Conservation (phyloP, 208 protist genomes). For the Acanthamoeba triangularis region DNA sequence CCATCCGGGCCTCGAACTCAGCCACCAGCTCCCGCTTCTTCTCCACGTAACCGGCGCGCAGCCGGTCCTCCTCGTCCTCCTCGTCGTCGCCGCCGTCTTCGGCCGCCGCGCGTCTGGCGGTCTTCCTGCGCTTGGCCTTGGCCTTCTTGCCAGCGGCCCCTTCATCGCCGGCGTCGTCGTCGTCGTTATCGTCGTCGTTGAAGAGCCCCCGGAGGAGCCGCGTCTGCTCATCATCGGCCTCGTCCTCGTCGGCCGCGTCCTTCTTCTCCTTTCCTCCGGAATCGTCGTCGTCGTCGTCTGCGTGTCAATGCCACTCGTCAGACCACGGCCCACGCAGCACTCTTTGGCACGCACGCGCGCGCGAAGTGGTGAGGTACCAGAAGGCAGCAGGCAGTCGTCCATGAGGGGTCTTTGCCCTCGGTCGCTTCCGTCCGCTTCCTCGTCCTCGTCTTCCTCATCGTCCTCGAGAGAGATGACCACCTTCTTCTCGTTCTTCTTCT, state of each 20-base stretch:
- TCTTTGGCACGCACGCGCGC: too few relatives aligned
- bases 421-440: not conserved
- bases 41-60: not conserved
- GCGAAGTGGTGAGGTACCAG: not conserved
- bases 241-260: not conserved
- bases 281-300: not conserved
- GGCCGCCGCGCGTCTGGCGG: not conserved
- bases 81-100: not conserved
- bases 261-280: not conserved
- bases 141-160: not conserved
- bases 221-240: not conserved
- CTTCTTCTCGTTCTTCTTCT: not conserved
- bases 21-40: constrained; percentile 38
- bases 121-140: not conserved
- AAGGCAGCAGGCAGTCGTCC: constrained; percentile 9
- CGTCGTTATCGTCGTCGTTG: not conserved
- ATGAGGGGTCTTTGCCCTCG: not conserved
- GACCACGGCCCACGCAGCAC: not conserved
- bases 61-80: not conserved
- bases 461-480: not conserved
- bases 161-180: not conserved
- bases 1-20: not conserved
- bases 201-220: not conserved
- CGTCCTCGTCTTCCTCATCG: not conserved
- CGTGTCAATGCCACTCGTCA: not conserved